A percentile compares a stretch with the other conserved stretches of the same genome.
These are phyloP conservation scores for Cyclotella baltica DNA, from an alignment of 108 stramenopile species.

Conservation along the genomic window DNA sequence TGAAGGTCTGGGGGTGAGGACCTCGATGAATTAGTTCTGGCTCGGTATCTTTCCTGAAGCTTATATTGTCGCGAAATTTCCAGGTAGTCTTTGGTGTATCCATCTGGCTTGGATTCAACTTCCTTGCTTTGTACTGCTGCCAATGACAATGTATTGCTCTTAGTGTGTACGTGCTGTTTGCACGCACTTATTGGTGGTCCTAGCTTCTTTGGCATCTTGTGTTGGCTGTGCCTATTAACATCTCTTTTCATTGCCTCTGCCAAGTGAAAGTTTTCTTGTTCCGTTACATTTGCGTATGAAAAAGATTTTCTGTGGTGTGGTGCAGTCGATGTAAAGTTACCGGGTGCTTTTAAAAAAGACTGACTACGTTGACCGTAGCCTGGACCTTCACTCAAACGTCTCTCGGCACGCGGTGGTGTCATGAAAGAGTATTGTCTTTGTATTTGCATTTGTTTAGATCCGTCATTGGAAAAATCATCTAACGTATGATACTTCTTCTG, in stretches of 20 bases:
- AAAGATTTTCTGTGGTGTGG: background rate
- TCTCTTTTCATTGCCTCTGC: background rate
- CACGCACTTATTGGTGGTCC: background rate
- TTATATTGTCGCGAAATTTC: conserved; percentile 25
- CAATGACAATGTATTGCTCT: background rate
- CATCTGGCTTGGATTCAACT: background rate
- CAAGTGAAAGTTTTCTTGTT: background rate
- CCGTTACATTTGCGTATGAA: conserved; percentile 7
- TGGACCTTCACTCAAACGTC: background rate
- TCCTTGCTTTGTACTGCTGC: background rate
- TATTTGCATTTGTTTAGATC: background rate
- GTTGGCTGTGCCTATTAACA: background rate
- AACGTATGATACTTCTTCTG: conserved; percentile 1
- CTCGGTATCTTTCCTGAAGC: conserved; percentile 23
- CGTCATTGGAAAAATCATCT: background rate
- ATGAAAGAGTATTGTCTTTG: background rate
- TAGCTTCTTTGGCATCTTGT: background rate
- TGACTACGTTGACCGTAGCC: background rate
- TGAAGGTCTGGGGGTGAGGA: background rate
- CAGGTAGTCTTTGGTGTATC: conserved; percentile 34
- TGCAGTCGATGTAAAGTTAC: background rate
- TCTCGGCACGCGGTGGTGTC: conserved; percentile 1
- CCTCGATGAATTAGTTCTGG: background rate
- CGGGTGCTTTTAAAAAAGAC: background rate
- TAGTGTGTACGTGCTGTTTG: background rate